Percentiles rank a stretch among this genome's conserved stretches.
phyloP scores from a whole-genome alignment of 2,329 filamentous ascomycete genomes.

The Colletotrichum tropicicola region DNA sequence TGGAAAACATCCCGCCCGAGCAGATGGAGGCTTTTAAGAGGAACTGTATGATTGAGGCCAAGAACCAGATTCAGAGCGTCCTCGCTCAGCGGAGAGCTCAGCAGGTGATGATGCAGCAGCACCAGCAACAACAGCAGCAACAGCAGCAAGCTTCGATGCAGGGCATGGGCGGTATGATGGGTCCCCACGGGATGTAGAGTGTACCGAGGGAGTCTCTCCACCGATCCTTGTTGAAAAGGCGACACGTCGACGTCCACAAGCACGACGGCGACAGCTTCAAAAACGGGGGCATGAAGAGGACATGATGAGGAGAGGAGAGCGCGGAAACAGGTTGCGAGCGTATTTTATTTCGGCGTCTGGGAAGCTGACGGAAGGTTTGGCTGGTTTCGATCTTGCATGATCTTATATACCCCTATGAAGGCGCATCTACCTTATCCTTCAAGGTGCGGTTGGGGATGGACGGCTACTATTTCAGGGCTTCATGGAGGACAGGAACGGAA shows the following conservation, averaged over 20 bases:
- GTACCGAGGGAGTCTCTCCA: background rate
- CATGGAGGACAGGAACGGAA: background rate
- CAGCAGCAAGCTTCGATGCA: slow-evolving; percentile 52
- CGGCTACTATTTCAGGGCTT: slow-evolving; percentile 10
- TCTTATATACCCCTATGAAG: slow-evolving; percentile 32
- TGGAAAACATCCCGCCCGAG: slow-evolving; percentile 57
- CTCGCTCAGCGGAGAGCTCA: slow-evolving; percentile 43
- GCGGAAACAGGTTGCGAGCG: slow-evolving; percentile 6
- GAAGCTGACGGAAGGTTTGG: slow-evolving; percentile 3
- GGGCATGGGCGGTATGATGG: slow-evolving; percentile 64
- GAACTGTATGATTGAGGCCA: slow-evolving; percentile 49
- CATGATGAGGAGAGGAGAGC: background rate
- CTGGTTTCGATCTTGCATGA: slow-evolving; percentile 25
- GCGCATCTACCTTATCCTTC: slow-evolving; percentile 26
- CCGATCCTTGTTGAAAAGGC: background rate
- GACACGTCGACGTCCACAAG: background rate
- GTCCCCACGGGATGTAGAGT: slow-evolving; percentile 56
- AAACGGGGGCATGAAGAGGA: background rate
- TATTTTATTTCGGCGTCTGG: slow-evolving; percentile 22
- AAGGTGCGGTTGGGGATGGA: slow-evolving; percentile 28
- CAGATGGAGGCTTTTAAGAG: slow-evolving; percentile 54
- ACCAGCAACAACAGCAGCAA: slow-evolving; percentile 40
- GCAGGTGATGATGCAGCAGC: slow-evolving; percentile 49
- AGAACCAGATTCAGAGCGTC: slow-evolving; percentile 42
- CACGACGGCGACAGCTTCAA: background rate